Evolutionary conservation across 768 basidiomycete genomes (phyloP).

Genomic region (Suillus subaureus): DNA sequence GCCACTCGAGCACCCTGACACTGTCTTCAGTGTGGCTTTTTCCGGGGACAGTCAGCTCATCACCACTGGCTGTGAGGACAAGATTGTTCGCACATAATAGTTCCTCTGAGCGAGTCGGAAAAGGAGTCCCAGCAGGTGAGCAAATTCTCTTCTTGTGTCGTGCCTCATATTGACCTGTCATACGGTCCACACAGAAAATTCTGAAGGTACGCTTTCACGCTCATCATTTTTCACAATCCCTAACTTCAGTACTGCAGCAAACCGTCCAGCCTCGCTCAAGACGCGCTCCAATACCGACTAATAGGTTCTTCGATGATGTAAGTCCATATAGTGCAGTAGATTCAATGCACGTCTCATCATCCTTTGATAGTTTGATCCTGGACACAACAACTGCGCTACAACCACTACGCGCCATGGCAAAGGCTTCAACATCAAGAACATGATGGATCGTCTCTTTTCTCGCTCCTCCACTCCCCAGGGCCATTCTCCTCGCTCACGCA

Average conservation of each 20-base stretch:
- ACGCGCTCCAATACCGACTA: background rate
- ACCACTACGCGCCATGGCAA: background rate
- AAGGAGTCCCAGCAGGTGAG: background rate
- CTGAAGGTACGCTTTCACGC: background rate
- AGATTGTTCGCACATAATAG: background rate
- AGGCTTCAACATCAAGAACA: background rate
- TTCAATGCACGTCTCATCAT: background rate
- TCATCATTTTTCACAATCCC: background rate
- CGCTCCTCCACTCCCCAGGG: background rate
- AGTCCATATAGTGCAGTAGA: background rate
- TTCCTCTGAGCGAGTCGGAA: background rate
- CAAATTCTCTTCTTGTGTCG: background rate
- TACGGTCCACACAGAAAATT: background rate
- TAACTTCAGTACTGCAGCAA: background rate
- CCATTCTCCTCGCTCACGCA: too few relatives aligned
- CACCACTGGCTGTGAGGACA: background rate
- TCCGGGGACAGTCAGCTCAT: background rate
- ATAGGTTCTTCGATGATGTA: background rate
- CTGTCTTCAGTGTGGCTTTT: rapidly evolving
- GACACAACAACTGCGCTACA: background rate
- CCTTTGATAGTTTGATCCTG: background rate
- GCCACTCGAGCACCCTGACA: background rate
- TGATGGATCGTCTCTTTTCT: background rate
- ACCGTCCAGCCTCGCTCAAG: background rate
- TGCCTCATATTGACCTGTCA: background rate